Evolutionary conservation across 352 stramenopile species (phyloP).

Genomic region (Globisporangium takayamanum): DNA sequence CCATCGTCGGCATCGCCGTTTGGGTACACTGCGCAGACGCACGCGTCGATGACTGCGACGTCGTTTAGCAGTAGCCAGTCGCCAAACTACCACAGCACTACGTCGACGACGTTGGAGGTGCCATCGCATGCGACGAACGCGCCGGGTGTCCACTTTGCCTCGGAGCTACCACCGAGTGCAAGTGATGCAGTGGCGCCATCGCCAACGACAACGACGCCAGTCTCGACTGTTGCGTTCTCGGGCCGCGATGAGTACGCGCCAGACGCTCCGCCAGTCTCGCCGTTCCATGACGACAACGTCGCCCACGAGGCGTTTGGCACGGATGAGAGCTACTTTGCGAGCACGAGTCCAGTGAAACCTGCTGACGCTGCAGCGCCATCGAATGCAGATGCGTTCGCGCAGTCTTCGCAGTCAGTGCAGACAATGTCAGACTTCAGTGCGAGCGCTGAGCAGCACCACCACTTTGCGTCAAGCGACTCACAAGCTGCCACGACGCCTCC

Average conservation of each 20-base stretch:
- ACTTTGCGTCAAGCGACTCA: neutral
- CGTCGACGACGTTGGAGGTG: too few species aligned
- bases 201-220: neutral
- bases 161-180: too few species aligned
- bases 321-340: conserved; percentile 3
- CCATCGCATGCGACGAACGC: too few species aligned
- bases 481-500: neutral
- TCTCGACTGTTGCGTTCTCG: neutral
- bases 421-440: neutral
- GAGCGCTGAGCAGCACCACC: neutral
- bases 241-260: neutral
- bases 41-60: neutral
- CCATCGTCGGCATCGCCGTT: conserved; percentile 1
- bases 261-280: neutral
- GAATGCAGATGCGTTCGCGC: neutral
- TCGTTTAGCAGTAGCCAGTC: too few species aligned
- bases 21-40: neutral
- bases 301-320: neutral
- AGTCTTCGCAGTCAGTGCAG: neutral
- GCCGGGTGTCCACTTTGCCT: neutral
- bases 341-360: conserved; percentile 6
- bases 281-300: neutral
- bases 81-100: too few species aligned
- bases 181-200: too few species aligned
- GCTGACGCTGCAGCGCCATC: neutral